Conservation (phyloP, 768 basidiomycete species). For the Cystofilobasidium macerans region DNA sequence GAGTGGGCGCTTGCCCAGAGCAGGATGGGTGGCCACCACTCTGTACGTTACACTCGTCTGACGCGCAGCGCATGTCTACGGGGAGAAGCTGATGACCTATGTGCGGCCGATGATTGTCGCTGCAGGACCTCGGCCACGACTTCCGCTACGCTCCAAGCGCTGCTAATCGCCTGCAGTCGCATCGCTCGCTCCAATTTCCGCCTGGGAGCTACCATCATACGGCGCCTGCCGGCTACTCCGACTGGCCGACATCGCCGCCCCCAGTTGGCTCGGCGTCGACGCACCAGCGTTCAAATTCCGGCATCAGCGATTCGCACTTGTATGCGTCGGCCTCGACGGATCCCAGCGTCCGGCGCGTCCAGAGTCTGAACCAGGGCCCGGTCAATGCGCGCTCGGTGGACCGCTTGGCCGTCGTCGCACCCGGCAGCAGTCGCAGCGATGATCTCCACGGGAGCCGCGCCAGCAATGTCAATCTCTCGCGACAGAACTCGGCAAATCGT, state of each 20-base stretch:
- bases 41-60: background rate
- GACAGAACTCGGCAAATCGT: background rate
- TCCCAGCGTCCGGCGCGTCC: background rate
- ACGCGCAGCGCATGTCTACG: too few species aligned
- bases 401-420: slow-evolving; percentile 2
- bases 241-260: background rate
- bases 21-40: slow-evolving; percentile 9
- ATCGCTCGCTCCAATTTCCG: background rate
- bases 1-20: slow-evolving; percentile 21
- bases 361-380: slow-evolving; percentile 2
- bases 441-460: background rate
- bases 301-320: slow-evolving; percentile 7
- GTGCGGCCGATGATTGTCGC: background rate
- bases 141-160: background rate
- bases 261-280: background rate
- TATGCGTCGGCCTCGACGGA: background rate
- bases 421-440: background rate
- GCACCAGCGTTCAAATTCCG: slow-evolving; percentile 4
- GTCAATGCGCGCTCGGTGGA: background rate
- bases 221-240: background rate
- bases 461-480: background rate
- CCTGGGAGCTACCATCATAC: slow-evolving; percentile 1
- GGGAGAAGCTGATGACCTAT: background rate
- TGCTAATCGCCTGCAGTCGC: background rate
- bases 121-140: background rate